Base-by-base conservation (phyloP, 2,329 filamentous ascomycete species). In the Chaetomiaceae sp. region DNA sequence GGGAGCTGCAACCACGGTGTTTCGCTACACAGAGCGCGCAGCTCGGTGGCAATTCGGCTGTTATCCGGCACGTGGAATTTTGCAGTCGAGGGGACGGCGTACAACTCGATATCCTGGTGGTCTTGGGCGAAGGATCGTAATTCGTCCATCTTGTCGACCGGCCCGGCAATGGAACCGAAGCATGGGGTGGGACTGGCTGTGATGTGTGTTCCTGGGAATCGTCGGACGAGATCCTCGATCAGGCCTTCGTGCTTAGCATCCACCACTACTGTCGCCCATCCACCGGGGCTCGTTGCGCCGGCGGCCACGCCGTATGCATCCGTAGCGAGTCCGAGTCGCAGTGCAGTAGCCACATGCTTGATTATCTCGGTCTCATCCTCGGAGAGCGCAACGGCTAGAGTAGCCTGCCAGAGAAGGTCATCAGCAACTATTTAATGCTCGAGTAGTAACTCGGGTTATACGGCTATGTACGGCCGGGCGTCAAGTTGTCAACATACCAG, bases 61-160 rank as follows among this genome's bases (percentile, higher is more conserved):
- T 49, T 53, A 2, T 49, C 51, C 13, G 50, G 50, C 21, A 48
- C 48, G 40, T 53, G 50, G 19, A 48, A 39, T 12, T 48, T 53
- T 25, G 44, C 44, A 3, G 39, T 33, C 4, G 48, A 25, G 5
- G 48, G 23, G 33, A 53, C 40, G 23, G 40, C 34, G 21, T 53
- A 39, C 17, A 48, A 34, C 31, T 47, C 37, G 2, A 51, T 27
- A 3, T 44, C 49, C 39, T 42, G 6, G n/a, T 30, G 23, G 16
- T 35, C 42, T 12, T 34, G 31, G 17, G 48, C 41, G 37, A 23
- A 46, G 42, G 17, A 21, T 8, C 46, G 35, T 3, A 51, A 25
- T 13, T 44, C 38, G 33, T 43, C 17, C 38, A 51, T 21, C 20
- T 31, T 37, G 6, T 16, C 38, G 1, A 39, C 43, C 8, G 49